Evolutionary conservation across 2,329 filamentous ascomycete species (phyloP), one percentile per base, ranked within the genome.

Genomic region (Aspergillus chevalieri): DNA sequence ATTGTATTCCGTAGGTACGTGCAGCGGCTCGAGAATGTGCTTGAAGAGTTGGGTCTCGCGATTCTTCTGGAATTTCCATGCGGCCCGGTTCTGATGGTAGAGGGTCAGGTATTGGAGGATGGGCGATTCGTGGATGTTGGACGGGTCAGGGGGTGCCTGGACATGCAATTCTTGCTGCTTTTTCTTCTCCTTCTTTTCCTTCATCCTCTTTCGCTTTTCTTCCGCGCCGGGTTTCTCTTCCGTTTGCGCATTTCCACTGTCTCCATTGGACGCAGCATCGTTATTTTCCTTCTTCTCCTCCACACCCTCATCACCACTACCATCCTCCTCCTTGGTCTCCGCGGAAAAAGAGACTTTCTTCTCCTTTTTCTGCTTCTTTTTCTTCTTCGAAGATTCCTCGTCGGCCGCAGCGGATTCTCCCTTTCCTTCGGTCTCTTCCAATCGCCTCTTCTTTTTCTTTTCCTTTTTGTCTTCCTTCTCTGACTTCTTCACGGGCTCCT

Each of bases 51-150:
- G 82, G 47, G 85, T 88, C 69, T 96, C 91, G 64, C 89, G 83
- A 59, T 89, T 91, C 74, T 96, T 96, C 75, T 94, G 95, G 76
- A 96, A 97, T 69, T 95, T 96, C 92, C 92, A 97, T 58, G 76
- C 77, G 8, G 78, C 74, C 50, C 83, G 83, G 52, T 83, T 79
- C 48, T 78, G 79, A 69, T 87, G 78, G 78, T 90, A 95, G 64
- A 85, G 82, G 43, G 78, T 78, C 42, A 96, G 79, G 66, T 96
- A 96, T 47, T 81, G 77, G 14, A 94, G 76, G 50, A 89, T 85
- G 12, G 84, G 79, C 6, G 65, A 57, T 43, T 68, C 65, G 49
- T 66, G 60, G 43, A 59, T 49, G 30, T 62, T 46, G n/a, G 51
- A 45, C 45, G 48, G 43, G 43, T 50, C 50, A 46, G 17, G 41